phyloP scores from a whole-genome alignment of 2,329 filamentous ascomycete species.

The Amesomyces nigricolor region DNA sequence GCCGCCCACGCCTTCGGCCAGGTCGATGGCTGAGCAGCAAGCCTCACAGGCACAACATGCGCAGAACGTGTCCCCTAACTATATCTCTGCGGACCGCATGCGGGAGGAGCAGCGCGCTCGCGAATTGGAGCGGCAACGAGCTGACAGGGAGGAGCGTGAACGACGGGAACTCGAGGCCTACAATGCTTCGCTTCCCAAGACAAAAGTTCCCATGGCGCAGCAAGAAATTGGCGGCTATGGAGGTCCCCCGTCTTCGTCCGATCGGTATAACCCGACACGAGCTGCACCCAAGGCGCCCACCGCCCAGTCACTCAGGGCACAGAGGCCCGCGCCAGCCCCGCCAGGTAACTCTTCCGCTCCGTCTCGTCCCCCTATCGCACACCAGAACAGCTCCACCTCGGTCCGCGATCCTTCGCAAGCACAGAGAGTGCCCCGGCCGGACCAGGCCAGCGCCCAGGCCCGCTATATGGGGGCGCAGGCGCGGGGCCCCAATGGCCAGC shows the following conservation, averaged over 20 bases:
- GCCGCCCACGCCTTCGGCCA: slow-evolving; percentile 35
- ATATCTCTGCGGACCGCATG: slow-evolving; percentile 44
- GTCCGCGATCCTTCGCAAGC: slow-evolving; percentile 40
- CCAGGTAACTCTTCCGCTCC: slow-evolving; percentile 35
- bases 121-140: slow-evolving; percentile 53
- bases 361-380: slow-evolving; percentile 42
- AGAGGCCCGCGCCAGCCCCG: slow-evolving; percentile 75
- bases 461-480: slow-evolving; percentile 54
- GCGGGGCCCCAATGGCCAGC: slow-evolving; percentile 43
- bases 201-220: slow-evolving; percentile 72
- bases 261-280: slow-evolving; percentile 79
- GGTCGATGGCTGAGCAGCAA: slow-evolving; percentile 41
- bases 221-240: slow-evolving; percentile 78
- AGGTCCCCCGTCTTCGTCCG: slow-evolving; percentile 40
- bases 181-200: slow-evolving; percentile 82
- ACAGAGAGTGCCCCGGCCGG: slow-evolving; percentile 42
- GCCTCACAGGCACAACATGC: slow-evolving; percentile 51
- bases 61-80: slow-evolving; percentile 52
- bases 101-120: slow-evolving; percentile 57
- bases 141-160: slow-evolving; percentile 58
- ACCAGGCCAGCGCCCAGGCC: slow-evolving; percentile 45
- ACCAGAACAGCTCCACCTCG: slow-evolving; percentile 47
- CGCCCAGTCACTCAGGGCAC: slow-evolving; percentile 56
- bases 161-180: slow-evolving; percentile 79
- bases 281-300: slow-evolving; percentile 65